A percentile compares a stretch with the other conserved stretches of the same genome.
These are phyloP conservation scores for Earliella scabrosa DNA, from an alignment of 1,284 basidiomycete genomes.

Conservation along the genomic window DNA sequence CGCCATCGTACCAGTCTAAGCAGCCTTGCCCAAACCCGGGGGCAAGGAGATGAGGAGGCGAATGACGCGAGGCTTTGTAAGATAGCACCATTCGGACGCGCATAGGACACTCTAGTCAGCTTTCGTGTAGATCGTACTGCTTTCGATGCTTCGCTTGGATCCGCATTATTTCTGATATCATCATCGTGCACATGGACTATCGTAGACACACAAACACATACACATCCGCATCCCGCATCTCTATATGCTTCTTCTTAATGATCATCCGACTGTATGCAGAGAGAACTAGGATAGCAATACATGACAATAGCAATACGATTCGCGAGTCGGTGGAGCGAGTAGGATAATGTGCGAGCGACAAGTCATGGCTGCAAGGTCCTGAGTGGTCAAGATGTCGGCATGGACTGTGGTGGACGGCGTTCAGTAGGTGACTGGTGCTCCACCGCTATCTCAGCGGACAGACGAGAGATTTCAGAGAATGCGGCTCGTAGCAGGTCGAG, in stretches of 20 bases:
- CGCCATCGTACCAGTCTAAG: slow-evolving; percentile 6
- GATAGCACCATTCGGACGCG: slow-evolving; percentile 2
- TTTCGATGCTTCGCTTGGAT: slow-evolving; percentile 2
- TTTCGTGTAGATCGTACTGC: slow-evolving; percentile 16
- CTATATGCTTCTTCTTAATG: neutral
- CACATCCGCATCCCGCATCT: neutral
- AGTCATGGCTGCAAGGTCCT: neutral
- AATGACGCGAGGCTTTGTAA: neutral
- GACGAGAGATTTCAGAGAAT: slow-evolving; percentile 83
- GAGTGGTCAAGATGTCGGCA: neutral
- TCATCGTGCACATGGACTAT: neutral
- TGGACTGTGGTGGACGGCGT: neutral
- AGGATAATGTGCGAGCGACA: neutral
- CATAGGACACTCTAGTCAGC: slow-evolving; percentile 10
- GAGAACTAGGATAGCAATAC: neutral
- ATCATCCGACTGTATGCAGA: neutral
- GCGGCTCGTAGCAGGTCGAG: slow-evolving; percentile 80
- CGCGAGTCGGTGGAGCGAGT: too few relatives aligned
- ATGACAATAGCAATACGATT: slow-evolving; percentile 4
- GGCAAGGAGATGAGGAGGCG: neutral
- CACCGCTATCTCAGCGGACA: slow-evolving; percentile 67
- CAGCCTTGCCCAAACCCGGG: neutral
- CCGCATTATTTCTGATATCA: neutral
- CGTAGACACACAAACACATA: neutral
- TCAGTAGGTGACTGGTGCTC: slow-evolving; percentile 17